Conservation (phyloP, 768 basidiomycete species). For the Gymnopilus dilepis region DNA sequence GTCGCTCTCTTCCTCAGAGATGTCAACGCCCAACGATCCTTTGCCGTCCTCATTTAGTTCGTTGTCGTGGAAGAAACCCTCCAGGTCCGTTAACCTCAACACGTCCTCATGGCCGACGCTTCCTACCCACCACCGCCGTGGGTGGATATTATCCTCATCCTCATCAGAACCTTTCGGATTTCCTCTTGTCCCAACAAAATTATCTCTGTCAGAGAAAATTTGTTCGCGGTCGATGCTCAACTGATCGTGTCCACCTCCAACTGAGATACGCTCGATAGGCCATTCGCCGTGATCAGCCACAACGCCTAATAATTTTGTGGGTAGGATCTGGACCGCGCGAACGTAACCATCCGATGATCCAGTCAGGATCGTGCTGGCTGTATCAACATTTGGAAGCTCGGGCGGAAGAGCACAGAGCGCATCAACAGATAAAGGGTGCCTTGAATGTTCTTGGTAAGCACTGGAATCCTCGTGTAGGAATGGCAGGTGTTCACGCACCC, state of each 20-base stretch:
- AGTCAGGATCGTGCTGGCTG: conserved; percentile 76
- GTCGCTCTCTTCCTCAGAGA: conserved; percentile 31
- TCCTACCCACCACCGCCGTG: conserved; percentile 79
- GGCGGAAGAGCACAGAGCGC: conserved; percentile 78
- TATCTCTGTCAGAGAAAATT: conserved; percentile 16
- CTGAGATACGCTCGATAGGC: conserved; percentile 85
- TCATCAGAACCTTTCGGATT: conserved; percentile 22
- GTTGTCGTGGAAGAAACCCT: conserved; percentile 62
- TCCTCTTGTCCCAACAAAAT: conserved; percentile 22
- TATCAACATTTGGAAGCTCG: conserved; percentile 62
- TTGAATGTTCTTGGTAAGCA: conserved; percentile 35
- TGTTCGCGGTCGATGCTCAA: conserved; percentile 35
- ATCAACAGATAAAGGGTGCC: conserved; percentile 92
- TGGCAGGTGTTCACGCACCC: conserved; percentile 55
- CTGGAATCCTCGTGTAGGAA: neutral
- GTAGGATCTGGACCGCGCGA: conserved; percentile 85
- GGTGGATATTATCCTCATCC: conserved; percentile 17
- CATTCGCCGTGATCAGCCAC: conserved; percentile 92
- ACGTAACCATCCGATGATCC: conserved; percentile 93
- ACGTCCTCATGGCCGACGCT: conserved; percentile 92
- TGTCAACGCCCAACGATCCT: conserved; percentile 31
- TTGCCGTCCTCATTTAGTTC: conserved; percentile 42
- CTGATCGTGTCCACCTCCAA: conserved; percentile 49
- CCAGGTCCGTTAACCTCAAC: conserved; percentile 84
- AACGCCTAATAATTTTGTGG: conserved; percentile 88